A percentile compares a stretch with the other conserved stretches of the same genome.
phyloP scores from a whole-genome alignment of 345 rosid genomes.

The Hevea brasiliensis region DNA sequence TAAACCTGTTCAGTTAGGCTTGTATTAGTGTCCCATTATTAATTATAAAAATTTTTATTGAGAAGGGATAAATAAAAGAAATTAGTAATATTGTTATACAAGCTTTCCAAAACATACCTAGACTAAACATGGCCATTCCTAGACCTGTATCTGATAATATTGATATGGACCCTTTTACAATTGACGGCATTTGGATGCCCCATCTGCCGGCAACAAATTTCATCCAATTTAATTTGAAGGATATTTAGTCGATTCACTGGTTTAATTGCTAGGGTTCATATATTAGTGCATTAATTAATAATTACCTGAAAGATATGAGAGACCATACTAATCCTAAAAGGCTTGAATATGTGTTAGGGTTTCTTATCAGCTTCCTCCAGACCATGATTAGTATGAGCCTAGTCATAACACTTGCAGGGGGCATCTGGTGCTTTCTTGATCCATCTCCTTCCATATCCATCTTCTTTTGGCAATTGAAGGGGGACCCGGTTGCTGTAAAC shows the following conservation, averaged over 20 bases:
- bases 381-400: slow-evolving; percentile 17
- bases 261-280: no score
- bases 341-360: slow-evolving; percentile 24
- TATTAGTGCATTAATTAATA: not conserved
- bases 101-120: slow-evolving; percentile 38
- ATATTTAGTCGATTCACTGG: no score
- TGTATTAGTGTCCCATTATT: no score
- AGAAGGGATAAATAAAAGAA: no score
- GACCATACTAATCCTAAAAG: slow-evolving; percentile 16
- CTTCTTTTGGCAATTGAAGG: no score
- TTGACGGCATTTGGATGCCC: slow-evolving; percentile 68
- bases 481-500: no score
- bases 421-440: slow-evolving; percentile 39
- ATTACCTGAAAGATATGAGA: slow-evolving; percentile 22
- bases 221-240: not conserved
- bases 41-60: not conserved
- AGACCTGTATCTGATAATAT: slow-evolving; percentile 76
- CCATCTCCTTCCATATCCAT: slow-evolving; percentile 23
- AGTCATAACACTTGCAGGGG: slow-evolving; percentile 22
- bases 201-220: slow-evolving; percentile 36
- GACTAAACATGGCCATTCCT: slow-evolving; percentile 90
- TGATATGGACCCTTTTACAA: slow-evolving; percentile 62
- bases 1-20: slow-evolving; percentile 42
- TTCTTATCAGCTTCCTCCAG: slow-evolving; percentile 24
- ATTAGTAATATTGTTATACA: not conserved